phyloP scores from a whole-genome alignment of 257 asterid genomes.

The Solanum microdontum region DNA sequence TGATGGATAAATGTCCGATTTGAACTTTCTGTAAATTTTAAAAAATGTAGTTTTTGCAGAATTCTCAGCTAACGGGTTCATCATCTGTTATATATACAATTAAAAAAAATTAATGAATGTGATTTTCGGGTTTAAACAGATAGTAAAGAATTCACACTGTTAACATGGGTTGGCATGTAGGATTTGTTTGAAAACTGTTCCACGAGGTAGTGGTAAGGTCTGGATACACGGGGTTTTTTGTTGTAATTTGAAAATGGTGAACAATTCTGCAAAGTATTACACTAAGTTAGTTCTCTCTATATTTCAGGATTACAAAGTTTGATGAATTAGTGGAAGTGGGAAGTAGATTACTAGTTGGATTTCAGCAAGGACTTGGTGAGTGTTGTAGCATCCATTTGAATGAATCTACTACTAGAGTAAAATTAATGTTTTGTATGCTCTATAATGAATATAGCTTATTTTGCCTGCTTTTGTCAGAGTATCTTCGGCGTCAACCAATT shows the following conservation, averaged over 20 bases:
- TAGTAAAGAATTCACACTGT: not conserved
- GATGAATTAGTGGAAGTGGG: conserved; percentile 53
- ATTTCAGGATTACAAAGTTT: conserved; percentile 40
- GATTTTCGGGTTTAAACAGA: not conserved
- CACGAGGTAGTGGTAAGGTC: not conserved
- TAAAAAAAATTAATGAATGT: not conserved
- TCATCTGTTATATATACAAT: not conserved
- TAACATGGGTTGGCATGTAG: not conserved
- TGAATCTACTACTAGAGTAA: not conserved
- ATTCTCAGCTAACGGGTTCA: not conserved
- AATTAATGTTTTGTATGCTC: not conserved
- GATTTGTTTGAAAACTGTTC: not conserved
- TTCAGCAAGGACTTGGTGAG: conserved; percentile 69
- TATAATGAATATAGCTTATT: not conserved
- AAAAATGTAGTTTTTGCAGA: not conserved
- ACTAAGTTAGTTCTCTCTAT: not conserved
- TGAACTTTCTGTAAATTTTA: not conserved
- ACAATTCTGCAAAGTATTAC: not conserved
- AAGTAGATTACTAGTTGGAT: conserved; percentile 43
- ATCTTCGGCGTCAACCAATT: conserved; percentile 33
- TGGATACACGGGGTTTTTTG: not conserved
- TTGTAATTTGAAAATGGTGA: not conserved
- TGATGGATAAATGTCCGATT: not conserved
- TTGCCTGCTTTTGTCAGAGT: conserved; percentile 24
- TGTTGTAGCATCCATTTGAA: not conserved